phyloP scores from a whole-genome alignment of 2,329 filamentous ascomycete genomes.

The Cladophialophora bantiana region DNA sequence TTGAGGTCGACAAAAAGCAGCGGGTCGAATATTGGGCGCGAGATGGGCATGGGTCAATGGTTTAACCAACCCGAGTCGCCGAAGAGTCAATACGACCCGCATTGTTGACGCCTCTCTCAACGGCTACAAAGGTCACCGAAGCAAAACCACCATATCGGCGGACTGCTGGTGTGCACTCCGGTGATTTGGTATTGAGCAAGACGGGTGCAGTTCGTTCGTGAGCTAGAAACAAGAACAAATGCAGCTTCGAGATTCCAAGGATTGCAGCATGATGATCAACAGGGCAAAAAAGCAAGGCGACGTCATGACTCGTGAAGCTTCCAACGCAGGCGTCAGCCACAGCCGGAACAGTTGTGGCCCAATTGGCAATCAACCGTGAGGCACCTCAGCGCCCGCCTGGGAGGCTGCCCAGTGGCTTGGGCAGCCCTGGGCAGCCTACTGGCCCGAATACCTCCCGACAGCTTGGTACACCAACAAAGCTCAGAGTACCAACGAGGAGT shows the following conservation, averaged over 20 bases:
- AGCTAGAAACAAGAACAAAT: not conserved
- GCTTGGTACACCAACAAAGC: no score
- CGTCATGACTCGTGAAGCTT: conserved; percentile 4
- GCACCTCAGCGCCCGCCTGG: no score
- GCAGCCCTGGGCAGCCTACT: no score
- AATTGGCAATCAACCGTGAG: not conserved
- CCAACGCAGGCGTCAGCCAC: conserved; percentile 5
- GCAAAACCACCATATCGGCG: not conserved
- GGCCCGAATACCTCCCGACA: no score
- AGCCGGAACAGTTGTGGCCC: conserved; percentile 15
- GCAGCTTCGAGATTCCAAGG: no score
- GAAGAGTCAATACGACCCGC: conserved; percentile 1
- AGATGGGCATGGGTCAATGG: conserved; percentile 7
- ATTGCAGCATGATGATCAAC: no score
- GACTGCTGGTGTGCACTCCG: not conserved
- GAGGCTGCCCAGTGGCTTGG: no score
- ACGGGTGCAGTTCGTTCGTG: not conserved
- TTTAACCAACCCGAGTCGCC: conserved; percentile 12
- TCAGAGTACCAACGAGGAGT: no score
- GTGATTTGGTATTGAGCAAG: not conserved
- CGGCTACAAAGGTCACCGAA: not conserved
- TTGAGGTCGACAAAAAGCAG: not conserved
- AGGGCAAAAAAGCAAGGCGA: conserved; percentile 1
- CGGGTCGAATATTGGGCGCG: not conserved
- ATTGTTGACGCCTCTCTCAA: not conserved